phyloP scores from a whole-genome alignment of 2,329 filamentous ascomycete genomes.

The Curvularia spicifera region DNA sequence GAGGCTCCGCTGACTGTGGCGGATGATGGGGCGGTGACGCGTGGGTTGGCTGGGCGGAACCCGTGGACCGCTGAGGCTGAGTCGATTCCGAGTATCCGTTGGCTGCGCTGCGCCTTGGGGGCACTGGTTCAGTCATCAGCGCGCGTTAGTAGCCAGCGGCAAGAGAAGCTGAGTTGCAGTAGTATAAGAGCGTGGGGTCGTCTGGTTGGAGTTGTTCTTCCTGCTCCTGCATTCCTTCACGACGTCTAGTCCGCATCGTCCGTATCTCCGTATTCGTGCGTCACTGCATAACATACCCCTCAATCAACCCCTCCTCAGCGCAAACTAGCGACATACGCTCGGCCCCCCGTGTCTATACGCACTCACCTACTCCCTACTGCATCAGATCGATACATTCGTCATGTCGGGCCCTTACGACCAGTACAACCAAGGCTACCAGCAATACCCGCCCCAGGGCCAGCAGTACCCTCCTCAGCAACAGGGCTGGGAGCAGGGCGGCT shows the following conservation, averaged over 20 bases:
- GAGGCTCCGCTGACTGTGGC: not conserved
- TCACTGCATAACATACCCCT: slow-evolving; percentile 16
- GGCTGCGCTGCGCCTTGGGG: slow-evolving; percentile 36
- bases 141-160: slow-evolving; percentile 8
- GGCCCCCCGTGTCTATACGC: not conserved
- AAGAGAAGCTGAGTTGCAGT: slow-evolving; percentile 21
- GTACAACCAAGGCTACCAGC: slow-evolving; percentile 48
- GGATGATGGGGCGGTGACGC: slow-evolving; percentile 19
- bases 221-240: slow-evolving; percentile 4
- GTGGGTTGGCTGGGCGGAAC: slow-evolving; percentile 19
- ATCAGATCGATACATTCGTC: slow-evolving; percentile 20
- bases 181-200: slow-evolving; percentile 25
- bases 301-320: slow-evolving; percentile 21
- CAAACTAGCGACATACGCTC: not conserved
- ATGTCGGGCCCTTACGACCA: slow-evolving; percentile 63
- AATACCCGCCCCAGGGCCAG: slow-evolving; percentile 45
- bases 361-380: not conserved
- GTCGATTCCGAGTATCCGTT: slow-evolving; percentile 34
- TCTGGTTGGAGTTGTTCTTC: slow-evolving; percentile 12
- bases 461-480: slow-evolving; percentile 40
- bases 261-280: not conserved
- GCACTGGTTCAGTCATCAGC: slow-evolving; percentile 32
- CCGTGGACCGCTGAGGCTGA: slow-evolving; percentile 40
- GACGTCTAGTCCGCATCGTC: not conserved
- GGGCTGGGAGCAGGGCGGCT: slow-evolving; percentile 41